These are phyloP conservation scores for Otatea glauca DNA, from an alignment of 176 grass and related monocot species.

Conservation along the genomic window DNA sequence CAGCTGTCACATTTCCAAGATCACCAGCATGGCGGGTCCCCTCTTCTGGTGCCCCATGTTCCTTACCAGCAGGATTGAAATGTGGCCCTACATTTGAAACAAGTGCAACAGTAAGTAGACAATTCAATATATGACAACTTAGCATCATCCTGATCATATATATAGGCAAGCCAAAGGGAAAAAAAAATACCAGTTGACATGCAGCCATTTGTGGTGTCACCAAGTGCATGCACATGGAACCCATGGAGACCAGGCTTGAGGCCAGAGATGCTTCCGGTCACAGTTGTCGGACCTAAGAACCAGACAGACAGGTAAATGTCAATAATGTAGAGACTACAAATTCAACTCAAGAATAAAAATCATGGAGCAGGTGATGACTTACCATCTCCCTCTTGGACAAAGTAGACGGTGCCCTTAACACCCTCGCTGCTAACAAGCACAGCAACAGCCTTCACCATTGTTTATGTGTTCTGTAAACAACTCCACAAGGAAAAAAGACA, in stretches of 20 bases:
- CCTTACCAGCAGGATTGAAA: conserved; percentile 80
- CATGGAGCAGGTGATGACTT: background rate
- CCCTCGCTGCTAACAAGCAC: conserved; percentile 63
- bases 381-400: conserved; percentile 86
- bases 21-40: conserved; percentile 80
- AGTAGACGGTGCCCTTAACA: conserved; percentile 89
- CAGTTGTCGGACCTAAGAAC: conserved; percentile 67
- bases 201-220: conserved; percentile 97
- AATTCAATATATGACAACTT: background rate
- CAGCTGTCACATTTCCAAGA: conserved; percentile 86
- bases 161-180: background rate
- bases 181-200: conserved; percentile 79
- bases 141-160: background rate
- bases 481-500: background rate
- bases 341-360: background rate
- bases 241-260: conserved; percentile 84
- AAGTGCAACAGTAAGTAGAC: background rate
- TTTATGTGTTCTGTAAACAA: conserved; percentile 60
- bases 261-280: conserved; percentile 76
- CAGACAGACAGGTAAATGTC: background rate
- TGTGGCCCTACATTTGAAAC: conserved; percentile 61
- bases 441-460: conserved; percentile 93
- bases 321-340: background rate
- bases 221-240: conserved; percentile 93
- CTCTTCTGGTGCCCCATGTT: conserved; percentile 76